Evolutionary conservation across 306 rosid species (phyloP).

Genomic region (Malus sylvestris): DNA sequence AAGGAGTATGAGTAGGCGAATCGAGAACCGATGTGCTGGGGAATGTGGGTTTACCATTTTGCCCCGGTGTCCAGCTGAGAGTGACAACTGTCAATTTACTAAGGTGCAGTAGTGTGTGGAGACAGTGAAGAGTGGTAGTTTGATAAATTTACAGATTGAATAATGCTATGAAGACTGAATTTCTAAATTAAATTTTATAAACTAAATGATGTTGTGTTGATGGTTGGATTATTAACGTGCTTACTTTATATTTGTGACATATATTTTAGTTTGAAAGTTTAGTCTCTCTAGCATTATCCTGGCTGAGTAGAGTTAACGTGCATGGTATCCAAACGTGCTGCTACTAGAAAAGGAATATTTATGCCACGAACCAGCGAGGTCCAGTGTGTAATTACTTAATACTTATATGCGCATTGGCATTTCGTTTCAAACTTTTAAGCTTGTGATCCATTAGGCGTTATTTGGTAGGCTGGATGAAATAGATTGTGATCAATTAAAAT

Average conservation of each 20-base stretch:
- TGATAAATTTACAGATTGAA: not conserved
- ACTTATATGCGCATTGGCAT: not conserved
- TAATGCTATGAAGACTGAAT: accelerated
- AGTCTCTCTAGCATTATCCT: accelerated
- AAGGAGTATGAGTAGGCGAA: conserved; percentile 10
- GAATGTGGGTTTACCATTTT: not conserved
- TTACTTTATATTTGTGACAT: too few species aligned
- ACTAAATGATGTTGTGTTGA: too few species aligned
- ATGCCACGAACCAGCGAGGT: not conserved
- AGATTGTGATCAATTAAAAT: too few species aligned
- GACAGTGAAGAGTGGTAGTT: not conserved
- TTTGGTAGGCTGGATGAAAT: too few species aligned
- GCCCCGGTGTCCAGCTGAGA: not conserved
- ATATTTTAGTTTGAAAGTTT: too few species aligned
- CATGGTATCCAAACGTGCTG: conserved; percentile 2
- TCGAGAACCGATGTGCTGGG: conserved; percentile 23
- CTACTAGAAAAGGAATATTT: not conserved
- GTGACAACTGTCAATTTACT: not conserved
- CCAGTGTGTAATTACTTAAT: not conserved
- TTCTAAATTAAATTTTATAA: too few species aligned
- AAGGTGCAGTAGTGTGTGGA: not conserved
- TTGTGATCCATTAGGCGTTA: not conserved
- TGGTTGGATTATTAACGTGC: too few species aligned
- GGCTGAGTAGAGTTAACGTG: not conserved
- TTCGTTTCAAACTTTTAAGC: too few species aligned